Evolutionary conservation across 768 basidiomycete species (phyloP), one percentile per base, ranked within the genome.

Genomic region (Polyporus arcularius): DNA sequence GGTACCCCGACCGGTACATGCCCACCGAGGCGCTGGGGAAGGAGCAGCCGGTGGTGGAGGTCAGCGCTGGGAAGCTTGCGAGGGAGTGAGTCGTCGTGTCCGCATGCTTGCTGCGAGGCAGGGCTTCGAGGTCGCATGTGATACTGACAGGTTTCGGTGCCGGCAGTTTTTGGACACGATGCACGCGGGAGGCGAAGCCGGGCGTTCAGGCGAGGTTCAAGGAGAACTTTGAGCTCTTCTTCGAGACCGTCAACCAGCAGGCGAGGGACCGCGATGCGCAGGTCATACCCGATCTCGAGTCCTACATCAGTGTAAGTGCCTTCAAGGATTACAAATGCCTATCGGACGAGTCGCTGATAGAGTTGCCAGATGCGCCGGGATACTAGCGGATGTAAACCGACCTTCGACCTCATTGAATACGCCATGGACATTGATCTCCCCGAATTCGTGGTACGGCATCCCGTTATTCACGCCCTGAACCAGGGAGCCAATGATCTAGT

Each of bases 401-500:
- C 83, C 69, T 92, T 87, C 80, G 89, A 82, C 31, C 78, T 91
- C 60, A 88, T 91, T 68, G 89, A 92, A 79, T 91, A 88, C 64
- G 86, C 89, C 18, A 81, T 86, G 67, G 84, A 88, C 68, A 81
- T 92, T 52, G 79, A 88, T 68, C 83, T 92, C 52, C 90, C 90
- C 1, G 88, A 90, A 66, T 84, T 85, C 65, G 88, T 92, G 57
- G 86, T 90, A 81, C 82, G 87, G 21, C 86, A 92, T 67, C 87
- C 88, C 18, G 71, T 84, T 57, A 78, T 92, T 57, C 76, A 75
- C 56, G 81, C 78, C 65, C 78, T 92, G 16, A 85, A 85, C 30
- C 84, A 91, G 72, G 85, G 87, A 12, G 78, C 88, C 32, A 91
- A 92, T 61, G 90, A 92, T 70, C 80, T 91, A 54, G 88, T 92